phyloP scores from a whole-genome alignment of 108 stramenopile species.

The Cyclostephanos tholiformis region DNA sequence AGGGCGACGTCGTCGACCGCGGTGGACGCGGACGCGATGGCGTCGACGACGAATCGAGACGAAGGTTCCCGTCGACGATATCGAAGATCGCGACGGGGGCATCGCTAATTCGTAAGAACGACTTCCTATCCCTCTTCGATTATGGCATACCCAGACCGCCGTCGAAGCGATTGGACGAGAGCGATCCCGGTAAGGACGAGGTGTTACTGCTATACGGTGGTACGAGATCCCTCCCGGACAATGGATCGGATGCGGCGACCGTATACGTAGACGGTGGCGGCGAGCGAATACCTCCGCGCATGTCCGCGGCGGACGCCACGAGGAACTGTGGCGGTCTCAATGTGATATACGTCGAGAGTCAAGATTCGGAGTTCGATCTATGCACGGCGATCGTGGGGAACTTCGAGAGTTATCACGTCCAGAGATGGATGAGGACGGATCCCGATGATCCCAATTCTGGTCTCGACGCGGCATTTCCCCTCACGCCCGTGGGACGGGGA shows the following conservation, averaged over 20 bases:
- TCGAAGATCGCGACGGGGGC: conserved; percentile 50
- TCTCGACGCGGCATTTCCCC: conserved; percentile 35
- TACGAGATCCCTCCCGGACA: conserved; percentile 45
- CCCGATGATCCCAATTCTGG: neutral
- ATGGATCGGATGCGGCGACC: conserved; percentile 5
- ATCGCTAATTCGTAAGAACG: conserved; percentile 46
- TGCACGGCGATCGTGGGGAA: conserved; percentile 76
- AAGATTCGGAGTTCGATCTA: conserved; percentile 29
- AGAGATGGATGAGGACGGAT: conserved; percentile 65
- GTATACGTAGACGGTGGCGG: neutral
- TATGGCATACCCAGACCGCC: conserved; percentile 64
- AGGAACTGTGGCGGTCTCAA: conserved; percentile 72
- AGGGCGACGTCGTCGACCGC: neutral
- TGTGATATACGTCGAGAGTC: conserved; percentile 60
- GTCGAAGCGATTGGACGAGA: conserved; percentile 43
- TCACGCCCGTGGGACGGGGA: conserved; percentile 62
- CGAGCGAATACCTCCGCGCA: conserved; percentile 7
- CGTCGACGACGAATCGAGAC: neutral
- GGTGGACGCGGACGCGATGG: conserved; percentile 1
- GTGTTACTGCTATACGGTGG: conserved; percentile 68
- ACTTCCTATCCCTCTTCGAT: conserved; percentile 59
- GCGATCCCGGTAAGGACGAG: conserved; percentile 55
- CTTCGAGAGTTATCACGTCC: conserved; percentile 78
- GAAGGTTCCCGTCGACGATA: conserved; percentile 50
- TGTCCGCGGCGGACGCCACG: conserved; percentile 56